Evolutionary conservation across 371 early-diverging fungal genomes (phyloP).

Genomic region (Synchytrium microbalum): DNA sequence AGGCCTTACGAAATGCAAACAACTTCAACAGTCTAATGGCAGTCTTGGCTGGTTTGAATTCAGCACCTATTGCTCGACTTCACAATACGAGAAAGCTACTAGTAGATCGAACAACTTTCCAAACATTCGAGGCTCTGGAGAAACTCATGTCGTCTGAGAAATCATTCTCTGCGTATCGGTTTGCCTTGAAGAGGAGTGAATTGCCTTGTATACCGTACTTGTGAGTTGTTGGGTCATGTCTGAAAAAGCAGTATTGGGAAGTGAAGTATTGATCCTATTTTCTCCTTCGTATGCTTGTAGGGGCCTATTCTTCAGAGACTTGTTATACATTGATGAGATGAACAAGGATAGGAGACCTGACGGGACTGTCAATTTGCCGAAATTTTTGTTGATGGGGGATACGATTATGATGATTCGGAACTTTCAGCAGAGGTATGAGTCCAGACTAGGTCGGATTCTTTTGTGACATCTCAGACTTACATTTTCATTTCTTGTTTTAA

Average conservation of each 20-base stretch:
- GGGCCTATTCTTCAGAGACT: constrained; percentile 34
- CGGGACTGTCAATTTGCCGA: constrained; percentile 30
- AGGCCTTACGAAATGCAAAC: constrained; percentile 24
- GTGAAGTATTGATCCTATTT: constrained; percentile 3
- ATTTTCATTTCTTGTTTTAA: constrained; percentile 4
- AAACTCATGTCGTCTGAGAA: constrained; percentile 34
- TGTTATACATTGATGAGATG: constrained; percentile 38
- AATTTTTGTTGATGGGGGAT: constrained; percentile 37
- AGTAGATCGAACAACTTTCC: constrained; percentile 10
- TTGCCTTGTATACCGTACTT: constrained; percentile 40
- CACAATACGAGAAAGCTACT: constrained; percentile 27
- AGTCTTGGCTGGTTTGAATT: constrained; percentile 31
- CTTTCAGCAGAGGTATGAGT: constrained; percentile 22
- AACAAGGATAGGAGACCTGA: constrained; percentile 29
- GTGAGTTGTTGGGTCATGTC: constrained; percentile 17
- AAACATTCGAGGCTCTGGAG: constrained; percentile 20
- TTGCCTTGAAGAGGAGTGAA: constrained; percentile 23
- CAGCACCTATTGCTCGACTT: constrained; percentile 27
- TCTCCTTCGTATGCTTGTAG: constrained; percentile 12
- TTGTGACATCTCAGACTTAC: constrained; percentile 3
- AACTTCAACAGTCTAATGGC: constrained; percentile 40
- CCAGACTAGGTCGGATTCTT: constrained; percentile 1
- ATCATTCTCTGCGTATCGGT: constrained; percentile 29
- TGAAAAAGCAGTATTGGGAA: not conserved
- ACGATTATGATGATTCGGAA: constrained; percentile 30